Base-by-base conservation (phyloP, 306 rosid species). In the Crotalaria pallida region DNA sequence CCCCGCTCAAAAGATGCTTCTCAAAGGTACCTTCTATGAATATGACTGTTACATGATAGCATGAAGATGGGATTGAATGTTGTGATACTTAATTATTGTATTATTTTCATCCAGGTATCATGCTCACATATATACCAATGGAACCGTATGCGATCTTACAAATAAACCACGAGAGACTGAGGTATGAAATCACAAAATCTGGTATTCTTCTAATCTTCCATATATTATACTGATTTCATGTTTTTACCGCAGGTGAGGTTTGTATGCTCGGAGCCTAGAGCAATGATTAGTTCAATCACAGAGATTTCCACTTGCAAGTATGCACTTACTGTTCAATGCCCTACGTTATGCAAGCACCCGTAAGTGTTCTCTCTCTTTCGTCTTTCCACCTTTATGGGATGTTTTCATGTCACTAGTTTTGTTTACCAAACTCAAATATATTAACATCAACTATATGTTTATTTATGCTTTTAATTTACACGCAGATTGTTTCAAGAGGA, bases 241-340 rank as follows among this genome's bases (percentile, higher is more conserved):
- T 51, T 64, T 24, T 70, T 38, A 52, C 76, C 21, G 45, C 79
- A 94, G 99, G 95, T 90, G 81, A 88, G 99, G 81, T 94, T 94
- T 87, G 91, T 88, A 58, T 94, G 99, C 87, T 81, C 97, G 1
- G 97, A 91, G 79, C 83, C 96, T 38, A 80, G 84, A 24, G 84
- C 90, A 26, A 84, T 87, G 95, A 88, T 94, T 73, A 88, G 85
- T 86, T 94, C 99, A 53, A 66, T 94, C 66, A 91, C 97, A 33
- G 98, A 94, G 81, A 80, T 94, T 76, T 86, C 99, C 69, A 94
- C 99, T 27, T 94, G 99, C 95, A 91, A 94, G 80, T 94, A 94
- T 79, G 97, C 97, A 15, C 89, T 94, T 55, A 94, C 96, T 21
- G 75, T 94, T 61, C 97, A 86, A 44, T 88, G 96, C 83, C 97